phyloP scores from a whole-genome alignment of 768 basidiomycete genomes.

The Panaeolus cyanescens region DNA sequence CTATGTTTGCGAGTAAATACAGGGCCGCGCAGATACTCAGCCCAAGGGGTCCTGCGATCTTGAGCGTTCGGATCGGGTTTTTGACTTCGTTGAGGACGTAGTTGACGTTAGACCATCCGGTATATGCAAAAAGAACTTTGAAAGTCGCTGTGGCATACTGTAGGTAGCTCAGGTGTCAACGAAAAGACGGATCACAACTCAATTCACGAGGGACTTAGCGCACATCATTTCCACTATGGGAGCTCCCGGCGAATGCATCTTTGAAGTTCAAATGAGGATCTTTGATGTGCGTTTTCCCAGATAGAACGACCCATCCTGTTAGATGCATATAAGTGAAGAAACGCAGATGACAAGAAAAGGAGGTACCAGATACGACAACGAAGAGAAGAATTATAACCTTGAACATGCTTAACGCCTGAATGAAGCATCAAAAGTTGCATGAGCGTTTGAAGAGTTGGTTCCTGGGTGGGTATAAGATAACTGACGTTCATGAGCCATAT shows the following conservation, averaged over 20 bases:
- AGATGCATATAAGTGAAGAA: neutral
- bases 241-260: constrained; percentile 56
- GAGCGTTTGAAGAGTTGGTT: neutral
- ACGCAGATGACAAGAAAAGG: neutral
- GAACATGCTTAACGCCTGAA: constrained; percentile 52
- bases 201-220: neutral
- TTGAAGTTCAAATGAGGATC: constrained; percentile 56
- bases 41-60: constrained; percentile 62
- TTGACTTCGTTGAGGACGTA: constrained; percentile 64
- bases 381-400: constrained; percentile 57
- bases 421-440: constrained; percentile 20
- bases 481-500: constrained; percentile 57
- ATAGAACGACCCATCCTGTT: constrained; percentile 58
- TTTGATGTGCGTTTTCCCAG: constrained; percentile 48
- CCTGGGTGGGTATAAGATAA: neutral
- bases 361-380: constrained; percentile 46
- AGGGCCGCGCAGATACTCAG: constrained; percentile 52
- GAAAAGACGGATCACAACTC: neutral
- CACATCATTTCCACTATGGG: constrained; percentile 43
- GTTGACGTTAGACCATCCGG: constrained; percentile 59
- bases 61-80: constrained; percentile 60
- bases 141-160: constrained; percentile 64
- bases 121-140: constrained; percentile 49
- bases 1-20: constrained; percentile 58
- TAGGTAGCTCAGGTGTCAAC: neutral